These are phyloP conservation scores for Crassisporium funariophilum DNA, from an alignment of 768 basidiomycete species.

Conservation along the genomic window DNA sequence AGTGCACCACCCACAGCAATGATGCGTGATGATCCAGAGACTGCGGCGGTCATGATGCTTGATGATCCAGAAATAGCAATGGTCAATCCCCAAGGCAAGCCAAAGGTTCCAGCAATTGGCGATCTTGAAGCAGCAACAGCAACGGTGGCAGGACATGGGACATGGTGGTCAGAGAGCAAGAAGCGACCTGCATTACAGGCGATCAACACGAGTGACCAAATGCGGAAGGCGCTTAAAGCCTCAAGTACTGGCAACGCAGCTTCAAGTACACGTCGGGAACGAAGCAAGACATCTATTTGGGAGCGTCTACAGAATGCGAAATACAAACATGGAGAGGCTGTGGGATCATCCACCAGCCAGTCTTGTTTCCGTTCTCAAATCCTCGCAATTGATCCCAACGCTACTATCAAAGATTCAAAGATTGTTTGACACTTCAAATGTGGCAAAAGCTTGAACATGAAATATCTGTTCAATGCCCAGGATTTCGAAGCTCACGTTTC, in stretches of 20 bases:
- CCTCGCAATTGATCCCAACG: neutral
- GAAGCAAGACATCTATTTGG: neutral
- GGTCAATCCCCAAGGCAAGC: too few relatives aligned
- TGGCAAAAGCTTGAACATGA: conserved; percentile 6
- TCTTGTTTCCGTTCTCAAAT: neutral
- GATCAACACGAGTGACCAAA: neutral
- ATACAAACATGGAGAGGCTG: neutral
- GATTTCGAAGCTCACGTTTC: conserved; percentile 9
- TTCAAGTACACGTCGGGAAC: neutral
- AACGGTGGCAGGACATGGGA: neutral
- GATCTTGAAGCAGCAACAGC: neutral
- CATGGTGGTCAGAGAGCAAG: neutral
- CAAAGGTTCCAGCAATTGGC: neutral
- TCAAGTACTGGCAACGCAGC: neutral
- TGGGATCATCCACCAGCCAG: neutral
- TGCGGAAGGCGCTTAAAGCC: neutral
- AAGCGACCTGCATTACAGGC: neutral
- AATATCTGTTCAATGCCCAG: conserved; percentile 2
- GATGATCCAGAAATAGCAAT: too few relatives aligned
- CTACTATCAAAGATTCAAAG: conserved; percentile 5
- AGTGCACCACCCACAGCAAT: too few relatives aligned
- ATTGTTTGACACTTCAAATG: conserved; percentile 9
- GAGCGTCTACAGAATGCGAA: neutral
- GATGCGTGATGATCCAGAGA: too few relatives aligned
- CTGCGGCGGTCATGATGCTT: too few relatives aligned